Base-by-base conservation (phyloP, 495 filamentous ascomycete species). In the Jackrogersella multiformis region DNA sequence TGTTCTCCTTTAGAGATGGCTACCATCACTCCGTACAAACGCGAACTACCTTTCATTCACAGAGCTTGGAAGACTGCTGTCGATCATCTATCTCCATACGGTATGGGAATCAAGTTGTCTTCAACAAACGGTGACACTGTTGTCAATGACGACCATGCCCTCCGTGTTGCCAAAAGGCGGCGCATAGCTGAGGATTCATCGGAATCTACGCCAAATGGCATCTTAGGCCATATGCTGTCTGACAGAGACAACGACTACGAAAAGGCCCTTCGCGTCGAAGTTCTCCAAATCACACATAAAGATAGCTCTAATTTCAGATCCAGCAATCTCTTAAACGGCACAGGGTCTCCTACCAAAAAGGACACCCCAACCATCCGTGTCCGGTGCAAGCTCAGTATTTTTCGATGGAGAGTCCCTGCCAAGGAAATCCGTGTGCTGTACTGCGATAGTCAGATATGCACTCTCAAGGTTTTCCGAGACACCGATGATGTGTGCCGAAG, bases 401-500 rank as follows among this genome's bases (percentile, higher is more conserved):
- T 56, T 52, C 64, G 74, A 69, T 62, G 69, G 63, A 53, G 71
- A 46, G 24, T 52, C 59, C 48, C 61, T 15, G 30, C 7, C 16
- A 61, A 62, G 44, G 64, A 68, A 61, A 13, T 69, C 34, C 70
- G 73, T 10, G 68, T 80, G 6, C 58, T 84, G 32, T 74, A 82
- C 64, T 77, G 76, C 39, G 78, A 84, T 63, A 84, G 78, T 60
- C 79, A 82, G 48, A 66, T 81, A 18, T 84, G 81, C 75, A 76
- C 77, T 45, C 64, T 84, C 41, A 77, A 73, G 24, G 65, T 80
- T 18, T 82, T 77, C 64, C 80, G 78, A 65, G 80, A 80, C 38
- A 73, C 80, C 23, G 76, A 79, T 46, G 75, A 71, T 48, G 59
- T 73, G 20, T 73, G 75, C 12, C 77, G 75, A 45, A 77, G 79